These are phyloP conservation scores for Eutrema salsugineum DNA, from an alignment of 441 rosid genomes.

Conservation along the genomic window DNA sequence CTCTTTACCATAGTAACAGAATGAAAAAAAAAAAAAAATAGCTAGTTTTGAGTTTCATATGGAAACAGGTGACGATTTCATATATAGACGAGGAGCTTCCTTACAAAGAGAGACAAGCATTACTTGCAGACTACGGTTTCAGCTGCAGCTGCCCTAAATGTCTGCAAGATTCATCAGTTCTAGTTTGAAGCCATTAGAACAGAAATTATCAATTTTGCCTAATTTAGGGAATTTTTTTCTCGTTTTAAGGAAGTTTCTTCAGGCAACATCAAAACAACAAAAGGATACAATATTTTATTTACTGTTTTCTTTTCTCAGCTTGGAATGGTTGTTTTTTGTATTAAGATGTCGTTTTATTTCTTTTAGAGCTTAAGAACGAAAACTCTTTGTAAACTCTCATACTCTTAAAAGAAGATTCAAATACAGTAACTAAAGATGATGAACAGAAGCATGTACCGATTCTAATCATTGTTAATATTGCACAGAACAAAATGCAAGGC, in stretches of 20 bases:
- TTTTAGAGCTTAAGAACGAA: background rate
- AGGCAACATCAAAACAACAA: background rate
- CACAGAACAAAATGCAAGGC: conserved; percentile 1
- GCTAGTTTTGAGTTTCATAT: background rate
- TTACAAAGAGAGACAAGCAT: conserved; percentile 57
- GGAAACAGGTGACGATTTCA: conserved; percentile 61
- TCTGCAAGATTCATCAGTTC: conserved; percentile 33
- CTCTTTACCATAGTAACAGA: background rate
- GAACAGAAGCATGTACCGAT: background rate
- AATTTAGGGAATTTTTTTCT: background rate
- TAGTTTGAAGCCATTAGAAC: conserved; percentile 1
- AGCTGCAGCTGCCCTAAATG: conserved; percentile 67
- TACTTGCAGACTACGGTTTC: conserved; percentile 82
- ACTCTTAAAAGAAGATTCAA: background rate
- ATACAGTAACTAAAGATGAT: background rate
- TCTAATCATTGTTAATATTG: background rate
- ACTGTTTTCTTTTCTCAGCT: background rate
- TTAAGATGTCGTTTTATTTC: background rate
- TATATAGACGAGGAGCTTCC: conserved; percentile 79
- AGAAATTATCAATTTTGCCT: background rate
- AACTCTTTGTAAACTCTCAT: background rate
- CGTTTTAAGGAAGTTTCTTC: background rate
- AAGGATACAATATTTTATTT: background rate
- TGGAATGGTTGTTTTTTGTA: too few species aligned
- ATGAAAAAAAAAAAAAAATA: background rate